phyloP scores from a whole-genome alignment of 192 early-diverging fungal genomes.

The Pecoramyces ruminantium region DNA sequence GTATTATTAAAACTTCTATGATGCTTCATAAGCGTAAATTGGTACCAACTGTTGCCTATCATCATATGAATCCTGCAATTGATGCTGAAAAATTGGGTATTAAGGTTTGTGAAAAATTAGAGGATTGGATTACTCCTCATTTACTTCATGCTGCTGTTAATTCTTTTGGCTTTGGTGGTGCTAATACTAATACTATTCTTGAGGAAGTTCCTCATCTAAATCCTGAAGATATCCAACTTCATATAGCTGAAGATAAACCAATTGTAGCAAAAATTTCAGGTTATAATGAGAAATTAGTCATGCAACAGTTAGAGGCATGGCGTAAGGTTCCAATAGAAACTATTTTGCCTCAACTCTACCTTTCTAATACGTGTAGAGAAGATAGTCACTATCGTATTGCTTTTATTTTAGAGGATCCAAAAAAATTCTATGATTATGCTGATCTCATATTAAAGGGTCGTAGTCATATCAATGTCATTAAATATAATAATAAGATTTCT shows the following conservation, averaged over 20 bases:
- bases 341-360: background rate
- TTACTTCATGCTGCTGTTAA: constrained; percentile 4
- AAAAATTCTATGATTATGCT: background rate
- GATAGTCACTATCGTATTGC: background rate
- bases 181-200: constrained; percentile 10
- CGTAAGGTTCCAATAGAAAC: background rate
- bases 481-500: background rate
- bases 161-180: constrained; percentile 13
- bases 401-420: background rate
- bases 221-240: background rate
- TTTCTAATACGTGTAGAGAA: background rate
- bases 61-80: constrained; percentile 8
- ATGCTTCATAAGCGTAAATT: constrained; percentile 8
- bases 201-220: background rate
- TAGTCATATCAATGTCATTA: background rate
- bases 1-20: constrained; percentile 10
- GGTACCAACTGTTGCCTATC: constrained; percentile 8
- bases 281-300: background rate
- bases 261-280: background rate
- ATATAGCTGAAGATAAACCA: background rate
- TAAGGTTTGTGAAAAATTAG: constrained; percentile 7
- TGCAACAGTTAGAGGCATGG: background rate
- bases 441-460: constrained; percentile 5
- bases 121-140: constrained; percentile 3
- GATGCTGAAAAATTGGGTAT: constrained; percentile 6